Percentiles rank a stretch among this genome's conserved stretches.
Conservation (phyloP, 2,329 filamentous ascomycete genomes). For the Colletotrichum siamense region DNA sequence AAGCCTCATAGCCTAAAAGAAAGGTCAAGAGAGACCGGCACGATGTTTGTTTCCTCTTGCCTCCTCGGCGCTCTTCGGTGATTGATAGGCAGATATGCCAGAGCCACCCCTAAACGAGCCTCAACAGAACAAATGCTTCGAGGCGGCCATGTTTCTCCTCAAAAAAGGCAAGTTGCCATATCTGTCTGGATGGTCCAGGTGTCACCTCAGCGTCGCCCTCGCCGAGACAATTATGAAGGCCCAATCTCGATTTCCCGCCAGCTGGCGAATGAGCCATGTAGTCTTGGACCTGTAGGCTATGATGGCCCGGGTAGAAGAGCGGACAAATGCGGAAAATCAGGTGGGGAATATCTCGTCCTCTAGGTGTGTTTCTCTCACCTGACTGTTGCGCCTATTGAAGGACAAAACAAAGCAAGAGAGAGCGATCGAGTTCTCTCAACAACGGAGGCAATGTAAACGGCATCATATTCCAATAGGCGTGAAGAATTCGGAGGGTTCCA, state of each 20-base stretch:
- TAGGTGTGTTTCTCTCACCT: neutral
- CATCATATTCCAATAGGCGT: neutral
- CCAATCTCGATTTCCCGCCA: neutral
- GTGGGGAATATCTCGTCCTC: neutral
- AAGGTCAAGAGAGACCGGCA: neutral
- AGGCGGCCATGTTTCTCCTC: neutral
- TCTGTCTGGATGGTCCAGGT: neutral
- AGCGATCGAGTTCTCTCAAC: neutral
- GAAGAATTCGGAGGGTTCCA: neutral
- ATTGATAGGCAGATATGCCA: neutral
- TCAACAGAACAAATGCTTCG: neutral
- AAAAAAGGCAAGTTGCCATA: neutral
- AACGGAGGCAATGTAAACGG: neutral
- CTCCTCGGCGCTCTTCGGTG: neutral
- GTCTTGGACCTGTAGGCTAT: neutral
- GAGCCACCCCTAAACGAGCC: neutral
- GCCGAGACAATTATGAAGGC: neutral
- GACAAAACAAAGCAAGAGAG: neutral
- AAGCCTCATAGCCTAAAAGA: neutral
- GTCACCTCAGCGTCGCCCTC: neutral
- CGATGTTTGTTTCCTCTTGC: slow-evolving; percentile 4
- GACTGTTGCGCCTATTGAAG: neutral
- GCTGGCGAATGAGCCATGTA: neutral
- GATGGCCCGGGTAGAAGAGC: neutral
- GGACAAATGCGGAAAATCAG: neutral